Conservation (phyloP, 768 basidiomycete genomes). For the Phaeolepiota aurea region DNA sequence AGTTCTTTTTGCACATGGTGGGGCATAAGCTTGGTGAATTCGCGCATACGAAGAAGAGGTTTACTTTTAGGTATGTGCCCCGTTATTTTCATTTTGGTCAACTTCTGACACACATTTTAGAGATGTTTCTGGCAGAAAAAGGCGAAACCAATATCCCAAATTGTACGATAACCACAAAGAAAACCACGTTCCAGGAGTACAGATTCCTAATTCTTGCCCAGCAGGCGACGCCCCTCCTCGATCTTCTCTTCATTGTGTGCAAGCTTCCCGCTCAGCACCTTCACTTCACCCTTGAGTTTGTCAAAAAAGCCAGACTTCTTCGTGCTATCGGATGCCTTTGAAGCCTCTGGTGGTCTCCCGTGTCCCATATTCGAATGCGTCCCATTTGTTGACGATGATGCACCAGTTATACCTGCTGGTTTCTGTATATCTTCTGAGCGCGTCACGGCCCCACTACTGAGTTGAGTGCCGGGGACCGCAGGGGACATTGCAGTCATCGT, state of each 20-base stretch:
- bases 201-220: slow-evolving; percentile 14
- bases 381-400: too few relatives aligned
- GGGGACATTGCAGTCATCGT: neutral
- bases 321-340: neutral
- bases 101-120: too few relatives aligned
- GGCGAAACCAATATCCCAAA: too few relatives aligned
- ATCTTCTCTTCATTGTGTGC: slow-evolving; percentile 6
- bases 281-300: slow-evolving; percentile 8
- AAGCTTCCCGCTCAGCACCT: slow-evolving; percentile 6
- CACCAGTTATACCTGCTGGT: too few relatives aligned
- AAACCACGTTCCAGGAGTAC: too few relatives aligned
- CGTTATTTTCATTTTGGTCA: too few relatives aligned
- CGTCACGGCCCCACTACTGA: too few relatives aligned
- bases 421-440: neutral
- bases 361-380: neutral
- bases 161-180: too few relatives aligned
- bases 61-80: slow-evolving; percentile 85
- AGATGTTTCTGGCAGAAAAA: too few relatives aligned
- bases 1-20: slow-evolving; percentile 96
- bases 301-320: slow-evolving; percentile 4
- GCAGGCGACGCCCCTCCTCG: slow-evolving; percentile 5
- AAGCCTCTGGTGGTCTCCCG: slow-evolving; percentile 10
- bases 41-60: slow-evolving; percentile 80
- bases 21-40: slow-evolving; percentile 98
- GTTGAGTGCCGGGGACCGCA: too few relatives aligned